Conservation (phyloP, 306 rosid genomes). For the Vigna hirtella region DNA sequence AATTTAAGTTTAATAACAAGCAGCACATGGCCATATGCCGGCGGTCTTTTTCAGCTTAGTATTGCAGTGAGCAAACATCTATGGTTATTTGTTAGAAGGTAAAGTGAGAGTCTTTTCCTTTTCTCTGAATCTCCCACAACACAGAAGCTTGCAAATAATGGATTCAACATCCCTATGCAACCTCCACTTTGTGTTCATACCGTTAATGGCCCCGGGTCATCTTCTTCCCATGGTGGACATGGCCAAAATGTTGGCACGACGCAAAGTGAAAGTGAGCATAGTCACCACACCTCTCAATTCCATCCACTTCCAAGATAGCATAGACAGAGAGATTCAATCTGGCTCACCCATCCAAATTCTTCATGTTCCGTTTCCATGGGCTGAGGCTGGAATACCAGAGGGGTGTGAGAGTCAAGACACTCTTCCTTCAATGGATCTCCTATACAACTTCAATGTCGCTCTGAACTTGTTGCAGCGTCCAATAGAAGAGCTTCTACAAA, state of each 20-base stretch:
- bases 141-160: too few species aligned
- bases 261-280: slow-evolving; percentile 55
- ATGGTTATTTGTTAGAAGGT: too few species aligned
- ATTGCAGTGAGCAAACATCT: too few species aligned
- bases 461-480: slow-evolving; percentile 49
- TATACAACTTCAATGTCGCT: slow-evolving; percentile 48
- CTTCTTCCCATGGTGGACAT: slow-evolving; percentile 77
- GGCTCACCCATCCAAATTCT: slow-evolving; percentile 51
- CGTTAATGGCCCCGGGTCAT: slow-evolving; percentile 79
- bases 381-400: slow-evolving; percentile 51
- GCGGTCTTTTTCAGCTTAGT: too few species aligned
- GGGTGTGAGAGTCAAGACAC: slow-evolving; percentile 59
- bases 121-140: too few species aligned
- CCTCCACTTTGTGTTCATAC: slow-evolving; percentile 67
- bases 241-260: slow-evolving; percentile 59
- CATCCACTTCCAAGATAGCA: slow-evolving; percentile 38
- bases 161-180: too few species aligned
- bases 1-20: too few species aligned
- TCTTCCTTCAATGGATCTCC: slow-evolving; percentile 56
- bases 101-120: too few species aligned
- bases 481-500: slow-evolving; percentile 34
- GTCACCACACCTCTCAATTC: slow-evolving; percentile 72
- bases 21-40: too few species aligned
- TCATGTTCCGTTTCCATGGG: slow-evolving; percentile 40
- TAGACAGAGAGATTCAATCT: slow-evolving; percentile 45